Base-by-base conservation (phyloP, 2,329 filamentous ascomycete species). In the Aspergillus neoniger region DNA sequence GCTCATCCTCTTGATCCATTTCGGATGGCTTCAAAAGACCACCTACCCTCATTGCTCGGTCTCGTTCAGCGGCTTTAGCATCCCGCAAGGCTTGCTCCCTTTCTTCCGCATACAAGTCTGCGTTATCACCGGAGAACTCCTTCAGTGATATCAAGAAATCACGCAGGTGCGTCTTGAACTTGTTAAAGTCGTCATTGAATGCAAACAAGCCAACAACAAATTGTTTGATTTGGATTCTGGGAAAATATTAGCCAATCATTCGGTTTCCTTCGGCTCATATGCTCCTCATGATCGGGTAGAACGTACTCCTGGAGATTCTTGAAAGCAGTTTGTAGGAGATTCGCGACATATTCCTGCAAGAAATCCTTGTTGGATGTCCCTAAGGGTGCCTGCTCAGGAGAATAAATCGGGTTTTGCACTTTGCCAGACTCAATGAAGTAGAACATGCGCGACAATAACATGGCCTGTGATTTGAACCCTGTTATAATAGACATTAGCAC, bases 131-230 rank as follows among this genome's bases (percentile, higher is more conserved):
- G 0, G 92, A 88, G 71, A 98, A 99, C 78, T 99, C 96, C 80
- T 97, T 96, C 68, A 99, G 83, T 21, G 93, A 96, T 70, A 99
- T 96, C 68, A 99, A 81, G 86, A 99, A 99, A 79, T 99, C 95
- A 67, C 95, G 92, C 55, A 99, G 82, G 71, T 96, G 92, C 58
- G 96, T 87, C 76, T 96, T 96, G 88, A 99, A 99, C 76, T 92
- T 92, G 74, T 91, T 91, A 66, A 96, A 88, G 72, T 96, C 91
- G 59, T 90, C 91, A 76, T 96, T 98, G 67, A 91, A 85, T 6
- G 88, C 86, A 77, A 99, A 96, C 10, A 99, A 81, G 10, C 91
- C 91, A 69, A 96, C 88, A 55, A 98, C 93, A 76, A 99, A 99
- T 58, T 86, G 85, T 66, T 89, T 86, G 69, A 98, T 95, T 86